phyloP scores from a whole-genome alignment of 768 basidiomycete genomes.

The Boletellus ananas region DNA sequence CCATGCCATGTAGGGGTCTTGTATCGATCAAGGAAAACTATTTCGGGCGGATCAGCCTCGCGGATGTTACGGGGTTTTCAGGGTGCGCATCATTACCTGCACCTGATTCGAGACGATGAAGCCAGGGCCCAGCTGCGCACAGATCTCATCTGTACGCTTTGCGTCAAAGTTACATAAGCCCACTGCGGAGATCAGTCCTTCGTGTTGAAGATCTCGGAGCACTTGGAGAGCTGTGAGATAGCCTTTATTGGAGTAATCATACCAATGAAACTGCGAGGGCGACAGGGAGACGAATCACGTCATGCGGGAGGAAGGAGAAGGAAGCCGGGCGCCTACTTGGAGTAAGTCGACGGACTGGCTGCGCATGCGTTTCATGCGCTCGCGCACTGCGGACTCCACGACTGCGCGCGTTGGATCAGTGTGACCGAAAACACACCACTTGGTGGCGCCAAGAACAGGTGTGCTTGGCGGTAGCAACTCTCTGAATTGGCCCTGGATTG shows the following conservation, averaged over 20 bases:
- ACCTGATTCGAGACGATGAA: slow-evolving; percentile 80
- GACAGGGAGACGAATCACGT: background rate
- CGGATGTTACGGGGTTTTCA: background rate
- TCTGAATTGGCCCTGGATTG: slow-evolving; percentile 65
- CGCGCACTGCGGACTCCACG: slow-evolving; percentile 62
- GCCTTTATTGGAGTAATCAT: slow-evolving; percentile 53
- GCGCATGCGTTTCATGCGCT: slow-evolving; percentile 69
- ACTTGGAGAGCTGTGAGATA: slow-evolving; percentile 48
- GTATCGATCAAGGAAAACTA: slow-evolving; percentile 83
- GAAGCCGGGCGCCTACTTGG: slow-evolving; percentile 43
- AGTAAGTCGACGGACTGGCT: slow-evolving; percentile 60
- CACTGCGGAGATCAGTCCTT: slow-evolving; percentile 59
- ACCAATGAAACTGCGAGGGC: slow-evolving; percentile 68
- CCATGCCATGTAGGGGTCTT: slow-evolving; percentile 73
- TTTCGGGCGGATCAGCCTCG: slow-evolving; percentile 7
- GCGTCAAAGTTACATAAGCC: slow-evolving; percentile 84
- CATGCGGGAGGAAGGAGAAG: background rate
- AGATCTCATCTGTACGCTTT: slow-evolving; percentile 72
- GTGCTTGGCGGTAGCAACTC: slow-evolving; percentile 38
- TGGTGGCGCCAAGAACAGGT: slow-evolving; percentile 68
- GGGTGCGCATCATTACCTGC: slow-evolving; percentile 45
- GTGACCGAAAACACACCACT: slow-evolving; percentile 78
- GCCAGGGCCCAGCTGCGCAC: slow-evolving; percentile 65
- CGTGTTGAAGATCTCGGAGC: slow-evolving; percentile 55
- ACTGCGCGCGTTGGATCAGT: slow-evolving; percentile 46